These are phyloP conservation scores for Fusarium albidum DNA, from an alignment of 2,329 filamentous ascomycete genomes.

Conservation along the genomic window DNA sequence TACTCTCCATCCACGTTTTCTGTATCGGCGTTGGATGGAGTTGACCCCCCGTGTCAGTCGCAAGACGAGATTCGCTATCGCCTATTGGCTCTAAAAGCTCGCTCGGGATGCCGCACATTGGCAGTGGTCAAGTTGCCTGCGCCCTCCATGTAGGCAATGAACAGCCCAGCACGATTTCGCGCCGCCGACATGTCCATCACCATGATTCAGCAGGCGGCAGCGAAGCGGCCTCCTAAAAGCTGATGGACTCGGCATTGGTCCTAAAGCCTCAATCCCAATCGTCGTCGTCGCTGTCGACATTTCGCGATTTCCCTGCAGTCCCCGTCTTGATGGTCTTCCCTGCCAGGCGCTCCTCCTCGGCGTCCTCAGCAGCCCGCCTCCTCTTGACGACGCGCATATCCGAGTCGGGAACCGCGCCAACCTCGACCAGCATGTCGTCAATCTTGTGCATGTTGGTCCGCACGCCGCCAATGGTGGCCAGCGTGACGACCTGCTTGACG, in stretches of 20 bases:
- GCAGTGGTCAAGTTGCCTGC: not conserved
- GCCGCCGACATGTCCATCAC: not conserved
- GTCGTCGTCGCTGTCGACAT: conserved; percentile 63
- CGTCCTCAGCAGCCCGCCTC: conserved; percentile 66
- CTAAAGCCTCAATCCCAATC: conserved; percentile 65
- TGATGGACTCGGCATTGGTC: not conserved
- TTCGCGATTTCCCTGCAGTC: conserved; percentile 54
- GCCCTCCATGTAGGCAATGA: not conserved
- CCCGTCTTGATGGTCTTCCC: conserved; percentile 61
- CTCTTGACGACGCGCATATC: conserved; percentile 79
- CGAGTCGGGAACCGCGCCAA: conserved; percentile 79
- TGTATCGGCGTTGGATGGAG: too few species aligned
- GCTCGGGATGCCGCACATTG: not conserved
- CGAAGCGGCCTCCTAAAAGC: not conserved
- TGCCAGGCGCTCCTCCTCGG: conserved; percentile 63
- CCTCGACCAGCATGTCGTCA: conserved; percentile 81
- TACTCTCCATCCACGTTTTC: too few species aligned
- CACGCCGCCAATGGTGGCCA: conserved; percentile 79
- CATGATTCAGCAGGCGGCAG: not conserved
- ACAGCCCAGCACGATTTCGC: not conserved
- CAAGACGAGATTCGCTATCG: too few species aligned
- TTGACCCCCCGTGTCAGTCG: too few species aligned
- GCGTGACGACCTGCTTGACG: conserved; percentile 87
- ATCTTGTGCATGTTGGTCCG: conserved; percentile 77
- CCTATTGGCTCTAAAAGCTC: too few species aligned